These are phyloP conservation scores for Cladosporium sphaerospermum DNA, from an alignment of 2,329 filamentous ascomycete genomes.

Conservation along the genomic window DNA sequence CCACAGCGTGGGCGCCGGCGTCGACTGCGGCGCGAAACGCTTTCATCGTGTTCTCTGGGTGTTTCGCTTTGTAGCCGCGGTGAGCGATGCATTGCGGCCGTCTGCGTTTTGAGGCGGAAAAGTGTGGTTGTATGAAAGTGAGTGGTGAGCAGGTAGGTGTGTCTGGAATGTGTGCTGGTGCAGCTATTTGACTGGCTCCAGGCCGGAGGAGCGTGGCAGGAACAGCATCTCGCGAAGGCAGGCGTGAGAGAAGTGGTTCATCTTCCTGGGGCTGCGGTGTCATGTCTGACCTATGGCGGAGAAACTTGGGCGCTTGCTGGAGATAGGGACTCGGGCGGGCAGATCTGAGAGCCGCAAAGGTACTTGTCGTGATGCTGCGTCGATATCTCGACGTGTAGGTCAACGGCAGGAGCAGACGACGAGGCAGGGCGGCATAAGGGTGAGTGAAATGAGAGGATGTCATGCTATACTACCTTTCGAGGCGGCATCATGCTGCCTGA, in stretches of 20 bases:
- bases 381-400: no score
- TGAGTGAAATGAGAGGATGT: constrained; percentile 11
- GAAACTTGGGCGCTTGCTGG: no score
- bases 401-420: neutral
- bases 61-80: constrained; percentile 69
- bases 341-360: no score
- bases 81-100: constrained; percentile 71
- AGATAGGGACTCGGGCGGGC: no score
- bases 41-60: constrained; percentile 79
- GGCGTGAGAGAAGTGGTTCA: constrained; percentile 3
- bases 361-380: no score
- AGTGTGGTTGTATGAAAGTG: constrained; percentile 18
- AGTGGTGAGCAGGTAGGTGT: constrained; percentile 20
- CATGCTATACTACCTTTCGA: neutral
- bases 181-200: constrained; percentile 24
- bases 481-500: neutral
- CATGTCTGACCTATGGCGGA: neutral
- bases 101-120: constrained; percentile 22
- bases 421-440: no score
- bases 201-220: constrained; percentile 27
- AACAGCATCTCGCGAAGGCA: constrained; percentile 10
- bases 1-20: constrained; percentile 71
- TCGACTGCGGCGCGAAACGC: constrained; percentile 69
- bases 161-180: constrained; percentile 19
- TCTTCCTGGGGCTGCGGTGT: neutral